Percentiles rank a stretch among this genome's conserved stretches.
These are phyloP conservation scores for Candida pini DNA, from an alignment of 805 yeast species.

Conservation along the genomic window DNA sequence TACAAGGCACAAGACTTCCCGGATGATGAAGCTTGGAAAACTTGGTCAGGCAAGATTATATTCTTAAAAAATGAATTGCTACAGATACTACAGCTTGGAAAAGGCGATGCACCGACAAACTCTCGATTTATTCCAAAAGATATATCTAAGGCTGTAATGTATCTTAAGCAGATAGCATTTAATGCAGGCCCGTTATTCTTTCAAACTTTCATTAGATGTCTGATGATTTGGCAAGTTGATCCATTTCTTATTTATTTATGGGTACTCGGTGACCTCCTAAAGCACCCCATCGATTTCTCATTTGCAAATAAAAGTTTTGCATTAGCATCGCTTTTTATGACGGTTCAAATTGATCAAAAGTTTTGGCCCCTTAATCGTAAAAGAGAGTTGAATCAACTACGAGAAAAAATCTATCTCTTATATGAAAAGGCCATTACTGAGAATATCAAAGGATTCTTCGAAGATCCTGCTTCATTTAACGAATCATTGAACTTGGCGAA, in stretches of 20 bases:
- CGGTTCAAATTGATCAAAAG: conserved; percentile 15
- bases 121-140: conserved; percentile 14
- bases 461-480: conserved; percentile 17
- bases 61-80: conserved; percentile 3
- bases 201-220: conserved; percentile 22
- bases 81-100: conserved; percentile 1
- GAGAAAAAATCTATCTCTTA: conserved; percentile 11
- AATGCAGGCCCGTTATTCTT: conserved; percentile 19
- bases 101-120: background rate
- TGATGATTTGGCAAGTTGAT: conserved; percentile 28
- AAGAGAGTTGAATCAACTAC: conserved; percentile 8
- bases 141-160: conserved; percentile 8
- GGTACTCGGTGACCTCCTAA: conserved; percentile 10
- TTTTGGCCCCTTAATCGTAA: conserved; percentile 23
- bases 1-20: conserved; percentile 11
- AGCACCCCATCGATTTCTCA: conserved; percentile 12
- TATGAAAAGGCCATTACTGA: conserved; percentile 7
- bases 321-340: conserved; percentile 21
- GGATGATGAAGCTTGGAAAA: conserved; percentile 6
- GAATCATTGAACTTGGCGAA: conserved; percentile 14
- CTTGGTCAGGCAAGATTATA: conserved; percentile 8
- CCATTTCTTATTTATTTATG: conserved; percentile 22
- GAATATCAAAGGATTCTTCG: conserved; percentile 14
- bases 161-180: conserved; percentile 12
- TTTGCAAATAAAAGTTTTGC: conserved; percentile 18